Evolutionary conservation across 768 basidiomycete genomes (phyloP).

Genomic region (Leucocoprinus birnbaumii): DNA sequence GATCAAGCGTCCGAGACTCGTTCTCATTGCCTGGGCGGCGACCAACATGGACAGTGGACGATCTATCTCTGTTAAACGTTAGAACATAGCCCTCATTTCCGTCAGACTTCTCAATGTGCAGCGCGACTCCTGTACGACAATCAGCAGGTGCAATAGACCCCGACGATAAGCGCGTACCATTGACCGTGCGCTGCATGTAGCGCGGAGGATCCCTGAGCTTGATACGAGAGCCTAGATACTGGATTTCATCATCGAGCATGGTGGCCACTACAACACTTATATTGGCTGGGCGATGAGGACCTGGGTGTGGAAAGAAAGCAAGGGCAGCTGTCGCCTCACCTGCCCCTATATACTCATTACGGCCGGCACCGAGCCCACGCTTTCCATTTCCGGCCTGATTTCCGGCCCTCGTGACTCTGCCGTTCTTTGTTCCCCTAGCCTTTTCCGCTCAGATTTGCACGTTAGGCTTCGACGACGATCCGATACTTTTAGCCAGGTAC

Average conservation of each 20-base stretch:
- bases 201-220: slow-evolving; percentile 19
- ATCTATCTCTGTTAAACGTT: slow-evolving; percentile 48
- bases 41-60: slow-evolving; percentile 59
- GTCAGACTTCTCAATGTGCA: slow-evolving; percentile 55
- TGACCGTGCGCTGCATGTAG: slow-evolving; percentile 26
- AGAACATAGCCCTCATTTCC: slow-evolving; percentile 42
- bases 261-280: slow-evolving; percentile 16
- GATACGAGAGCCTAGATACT: slow-evolving; percentile 49
- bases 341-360: slow-evolving; percentile 11
- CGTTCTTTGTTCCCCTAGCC: neutral
- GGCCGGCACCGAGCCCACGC: slow-evolving; percentile 10
- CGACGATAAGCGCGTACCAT: slow-evolving; percentile 31
- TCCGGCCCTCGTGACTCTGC: slow-evolving; percentile 9
- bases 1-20: slow-evolving; percentile 33
- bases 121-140: slow-evolving; percentile 44
- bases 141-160: slow-evolving; percentile 17
- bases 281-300: slow-evolving; percentile 5
- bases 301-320: slow-evolving; percentile 12
- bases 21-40: slow-evolving; percentile 56
- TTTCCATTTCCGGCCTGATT: slow-evolving; percentile 4
- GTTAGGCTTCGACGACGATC: neutral
- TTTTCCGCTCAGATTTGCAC: neutral
- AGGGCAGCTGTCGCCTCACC: neutral
- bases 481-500: neutral
- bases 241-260: slow-evolving; percentile 57